phyloP scores from a whole-genome alignment of 352 stramenopile genomes.

The Phytopythium montanum region DNA sequence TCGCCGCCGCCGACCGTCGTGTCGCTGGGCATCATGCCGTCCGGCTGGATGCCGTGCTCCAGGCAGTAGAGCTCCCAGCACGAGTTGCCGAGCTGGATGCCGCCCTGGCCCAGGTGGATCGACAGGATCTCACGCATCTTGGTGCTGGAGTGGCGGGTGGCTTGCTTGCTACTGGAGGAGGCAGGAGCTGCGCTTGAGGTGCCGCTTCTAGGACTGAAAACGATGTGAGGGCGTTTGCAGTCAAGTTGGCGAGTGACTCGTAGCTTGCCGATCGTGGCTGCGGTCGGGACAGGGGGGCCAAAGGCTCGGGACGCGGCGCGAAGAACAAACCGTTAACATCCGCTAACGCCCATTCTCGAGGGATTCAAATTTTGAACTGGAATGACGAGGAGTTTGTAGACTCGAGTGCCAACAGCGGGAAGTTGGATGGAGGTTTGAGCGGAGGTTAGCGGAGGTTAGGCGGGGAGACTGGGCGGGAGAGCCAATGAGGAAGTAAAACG shows the following conservation, averaged over 20 bases:
- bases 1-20: slow-evolving; percentile 10
- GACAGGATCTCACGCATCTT: slow-evolving; percentile 93
- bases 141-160: background rate
- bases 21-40: slow-evolving; percentile 42
- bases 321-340: background rate
- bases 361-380: slow-evolving; percentile 6
- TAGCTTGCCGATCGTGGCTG: background rate
- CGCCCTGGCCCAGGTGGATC: slow-evolving; percentile 93
- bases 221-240: slow-evolving; percentile 11
- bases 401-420: background rate
- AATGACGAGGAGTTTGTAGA: background rate
- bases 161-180: too few relatives aligned
- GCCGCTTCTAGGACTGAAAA: slow-evolving; percentile 9
- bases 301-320: background rate
- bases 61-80: slow-evolving; percentile 90
- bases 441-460: background rate
- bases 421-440: too few relatives aligned
- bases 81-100: slow-evolving; percentile 68
- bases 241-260: slow-evolving; percentile 7
- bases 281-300: background rate
- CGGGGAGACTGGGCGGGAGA: background rate
- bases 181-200: background rate
- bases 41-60: slow-evolving; percentile 88
- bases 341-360: background rate
- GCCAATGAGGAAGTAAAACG: background rate